Evolutionary conservation across 2,329 filamentous ascomycete genomes (phyloP), one percentile per base, ranked within the genome.

Genomic region (Cladosporium sp.): DNA sequence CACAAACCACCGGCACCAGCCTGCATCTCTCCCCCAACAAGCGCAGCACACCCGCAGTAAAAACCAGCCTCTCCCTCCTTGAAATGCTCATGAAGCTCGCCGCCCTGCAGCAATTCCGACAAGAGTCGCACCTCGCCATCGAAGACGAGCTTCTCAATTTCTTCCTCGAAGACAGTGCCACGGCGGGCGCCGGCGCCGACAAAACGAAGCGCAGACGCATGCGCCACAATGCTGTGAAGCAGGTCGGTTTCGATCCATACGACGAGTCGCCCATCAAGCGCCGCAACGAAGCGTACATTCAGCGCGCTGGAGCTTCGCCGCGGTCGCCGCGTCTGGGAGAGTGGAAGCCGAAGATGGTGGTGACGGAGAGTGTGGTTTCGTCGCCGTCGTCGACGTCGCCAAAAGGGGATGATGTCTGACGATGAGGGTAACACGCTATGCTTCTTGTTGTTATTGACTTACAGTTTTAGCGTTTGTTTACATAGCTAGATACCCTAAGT

Each of bases 51-150:
- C 39, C 67, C 67, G 18, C 67, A 83, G 85, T 91, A 70, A 86
- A 85, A 63, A 89, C 88, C 0, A 90, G 87, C 0, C 82, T 92
- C 6, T 97, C 93, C 1, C 85, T 97, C 10, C 86, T 97, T 63
- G 93, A 97, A 77, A 95, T 94, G 82, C 83, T 97, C 34, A 86
- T 97, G 56, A 91, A 94, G 49, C 85, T 97, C 56, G 89, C 91
- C 5, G 92, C 92, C 25, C 85, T 97, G 16, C 93, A 97, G 75
- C 92, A 97, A 80, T 96, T 95, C 76, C 91, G 96, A 75, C 93
- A 97, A 81, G 86, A 88, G 48, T 93, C 91, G 0, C 93, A 97
- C 72, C 85, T 97, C n/a, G 87, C 92, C 7, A 95, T 96, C 67
- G 91, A 91, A 1, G 93, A 97, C 75, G 91, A 97, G 71, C 87